These are phyloP conservation scores for Globisporangium nagaii DNA, from an alignment of 352 stramenopile genomes.

Conservation along the genomic window DNA sequence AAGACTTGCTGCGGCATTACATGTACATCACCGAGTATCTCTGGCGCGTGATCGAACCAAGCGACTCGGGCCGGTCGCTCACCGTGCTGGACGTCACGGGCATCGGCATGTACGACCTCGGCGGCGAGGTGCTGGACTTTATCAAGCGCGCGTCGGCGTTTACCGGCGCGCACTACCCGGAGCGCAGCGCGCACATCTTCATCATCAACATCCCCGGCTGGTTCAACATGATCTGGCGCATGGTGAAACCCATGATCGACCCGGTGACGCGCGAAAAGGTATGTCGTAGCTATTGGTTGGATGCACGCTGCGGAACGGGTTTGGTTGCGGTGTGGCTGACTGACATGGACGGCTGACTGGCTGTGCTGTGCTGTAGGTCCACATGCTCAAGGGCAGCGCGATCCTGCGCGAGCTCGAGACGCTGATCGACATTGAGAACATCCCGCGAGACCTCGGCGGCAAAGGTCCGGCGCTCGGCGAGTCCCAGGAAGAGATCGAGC, in stretches of 20 bases:
- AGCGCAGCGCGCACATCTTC: slow-evolving; percentile 92
- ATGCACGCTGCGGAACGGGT: too few species aligned
- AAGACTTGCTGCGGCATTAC: slow-evolving; percentile 86
- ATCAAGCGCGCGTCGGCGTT: slow-evolving; percentile 83
- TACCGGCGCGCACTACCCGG: slow-evolving; percentile 91
- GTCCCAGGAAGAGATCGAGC: slow-evolving; percentile 60
- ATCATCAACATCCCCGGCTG: slow-evolving; percentile 95
- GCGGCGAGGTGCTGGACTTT: slow-evolving; percentile 85
- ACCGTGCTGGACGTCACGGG: slow-evolving; percentile 82
- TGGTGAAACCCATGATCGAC: slow-evolving; percentile 91
- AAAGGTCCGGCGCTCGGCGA: slow-evolving; percentile 51
- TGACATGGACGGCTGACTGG: too few species aligned
- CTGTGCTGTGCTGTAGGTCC: slow-evolving; percentile 25
- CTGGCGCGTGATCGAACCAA: slow-evolving; percentile 78
- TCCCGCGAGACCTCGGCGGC: slow-evolving; percentile 69
- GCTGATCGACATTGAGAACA: slow-evolving; percentile 63
- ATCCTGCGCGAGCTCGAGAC: slow-evolving; percentile 71
- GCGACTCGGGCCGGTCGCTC: slow-evolving; percentile 64
- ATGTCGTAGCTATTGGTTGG: neutral
- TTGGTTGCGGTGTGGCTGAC: too few species aligned
- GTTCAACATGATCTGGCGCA: slow-evolving; percentile 93
- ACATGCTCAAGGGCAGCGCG: slow-evolving; percentile 79
- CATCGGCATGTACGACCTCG: slow-evolving; percentile 86
- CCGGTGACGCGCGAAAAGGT: slow-evolving; percentile 95
- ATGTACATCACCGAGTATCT: slow-evolving; percentile 92